A percentile compares a stretch with the other conserved stretches of the same genome.
Evolutionary conservation across 2,329 filamentous ascomycete species (phyloP).

Genomic region (Tolypocladium album): DNA sequence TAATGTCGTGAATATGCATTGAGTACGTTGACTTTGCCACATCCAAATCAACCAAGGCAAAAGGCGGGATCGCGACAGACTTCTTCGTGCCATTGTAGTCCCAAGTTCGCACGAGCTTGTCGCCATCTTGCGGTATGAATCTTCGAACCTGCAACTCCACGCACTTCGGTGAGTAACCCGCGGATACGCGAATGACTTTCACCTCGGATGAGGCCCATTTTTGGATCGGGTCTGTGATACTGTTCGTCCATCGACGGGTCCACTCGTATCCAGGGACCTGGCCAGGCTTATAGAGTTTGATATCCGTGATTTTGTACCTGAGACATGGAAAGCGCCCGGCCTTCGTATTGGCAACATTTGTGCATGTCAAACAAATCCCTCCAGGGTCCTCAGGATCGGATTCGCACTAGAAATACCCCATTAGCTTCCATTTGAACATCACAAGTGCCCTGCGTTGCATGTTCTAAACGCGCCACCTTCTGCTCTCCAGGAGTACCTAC

Average conservation of each 20-base stretch:
- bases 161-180: constrained; percentile 38
- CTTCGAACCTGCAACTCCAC: constrained; percentile 40
- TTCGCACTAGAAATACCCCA: constrained; percentile 33
- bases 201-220: constrained; percentile 43
- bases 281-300: constrained; percentile 46
- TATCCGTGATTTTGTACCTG: constrained; percentile 49
- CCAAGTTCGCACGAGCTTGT: constrained; percentile 45
- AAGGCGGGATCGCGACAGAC: constrained; percentile 42
- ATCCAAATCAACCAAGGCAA: constrained; percentile 44
- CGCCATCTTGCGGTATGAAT: constrained; percentile 44
- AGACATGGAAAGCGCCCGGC: constrained; percentile 45
- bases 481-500: constrained; percentile 26
- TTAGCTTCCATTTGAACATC: neutral
- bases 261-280: constrained; percentile 48
- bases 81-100: constrained; percentile 32
- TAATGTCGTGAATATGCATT: constrained; percentile 35
- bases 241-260: constrained; percentile 47
- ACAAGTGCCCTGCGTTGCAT: too few species aligned
- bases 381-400: constrained; percentile 34
- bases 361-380: constrained; percentile 42
- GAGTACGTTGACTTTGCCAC: constrained; percentile 36
- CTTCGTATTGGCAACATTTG: constrained; percentile 37
- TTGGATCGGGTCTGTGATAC: constrained; percentile 42
- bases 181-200: constrained; percentile 38
- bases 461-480: neutral